Base-by-base conservation (phyloP, 1,139 yeast genomes). In the Saccharomycopsis hybrid region DNA sequence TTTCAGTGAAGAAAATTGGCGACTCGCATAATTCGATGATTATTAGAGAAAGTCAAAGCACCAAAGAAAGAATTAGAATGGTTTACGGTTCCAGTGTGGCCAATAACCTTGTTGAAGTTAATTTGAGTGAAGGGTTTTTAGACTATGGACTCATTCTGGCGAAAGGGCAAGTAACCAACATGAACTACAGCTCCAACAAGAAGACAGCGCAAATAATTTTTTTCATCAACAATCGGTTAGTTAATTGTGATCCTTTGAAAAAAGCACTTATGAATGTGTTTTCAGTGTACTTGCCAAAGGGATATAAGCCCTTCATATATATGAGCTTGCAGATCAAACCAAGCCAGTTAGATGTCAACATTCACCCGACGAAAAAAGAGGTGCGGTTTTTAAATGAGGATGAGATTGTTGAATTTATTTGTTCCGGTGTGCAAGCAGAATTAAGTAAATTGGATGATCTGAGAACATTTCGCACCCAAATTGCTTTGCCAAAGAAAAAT, bases 341-440 rank as follows among this genome's bases (percentile, higher is more conserved):
- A 0, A 69, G 68, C 35, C 82, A 83, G 54, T 72, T 92, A 11
- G 99, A 92, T 63, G 98, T 92, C 8, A 92, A 92, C 63, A 82
- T 94, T 7, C 98, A 94, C 61, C 99, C 99, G 0, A 92, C 98
- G 0, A 92, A 92, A 60, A 73, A 94, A 49, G 97, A 92, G 60
- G 97, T 94, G 1, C 67, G 95, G 47, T 89, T 94, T 62, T 68
- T 92, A 37, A 66, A 81, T 61, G 97, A 94, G 60, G 95, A 85
- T 49, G 97, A 89, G 61, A 86, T 94, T 27, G 75, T 87, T 5
- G 89, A 83, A 41, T 58, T 63, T 28, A 71, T 92, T 1, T 72
- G 83, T 32, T 64, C 65, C 0, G 60, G 66, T 7, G 62, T 90
- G 0, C 82, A 80, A 50, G 68, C 66, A 2, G 62, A 70, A 1